phyloP scores from a whole-genome alignment of 2,329 filamentous ascomycete genomes.

The Esteya vermicola region DNA sequence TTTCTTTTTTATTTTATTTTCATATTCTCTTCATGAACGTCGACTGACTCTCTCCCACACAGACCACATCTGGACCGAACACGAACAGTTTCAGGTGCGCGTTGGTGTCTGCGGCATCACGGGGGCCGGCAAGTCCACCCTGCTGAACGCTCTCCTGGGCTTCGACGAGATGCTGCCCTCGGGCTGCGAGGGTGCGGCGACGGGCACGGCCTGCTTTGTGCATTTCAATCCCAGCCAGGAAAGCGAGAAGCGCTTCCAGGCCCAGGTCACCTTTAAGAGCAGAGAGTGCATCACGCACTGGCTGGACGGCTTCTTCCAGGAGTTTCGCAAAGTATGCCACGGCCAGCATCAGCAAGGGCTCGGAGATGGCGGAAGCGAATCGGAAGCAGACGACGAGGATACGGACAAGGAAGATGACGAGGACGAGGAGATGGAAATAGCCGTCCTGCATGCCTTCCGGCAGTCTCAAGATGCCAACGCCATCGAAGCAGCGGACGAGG shows the following conservation, averaged over 20 bases:
- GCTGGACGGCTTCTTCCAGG: constrained; percentile 1
- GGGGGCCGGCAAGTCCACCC: constrained; percentile 5
- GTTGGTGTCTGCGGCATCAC: constrained; percentile 6
- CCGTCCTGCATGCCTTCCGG: too few relatives aligned
- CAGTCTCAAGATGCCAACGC: too few relatives aligned
- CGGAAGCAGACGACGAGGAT: too few relatives aligned
- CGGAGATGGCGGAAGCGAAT: too few relatives aligned
- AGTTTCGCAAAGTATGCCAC: too few relatives aligned
- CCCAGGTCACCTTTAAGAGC: background rate
- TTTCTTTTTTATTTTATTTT: too few relatives aligned
- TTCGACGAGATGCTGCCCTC: constrained; percentile 5
- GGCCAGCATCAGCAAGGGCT: too few relatives aligned
- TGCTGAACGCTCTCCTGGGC: constrained; percentile 7
- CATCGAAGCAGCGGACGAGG: too few relatives aligned
- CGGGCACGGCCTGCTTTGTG: constrained; percentile 2
- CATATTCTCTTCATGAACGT: too few relatives aligned
- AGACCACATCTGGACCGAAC: background rate
- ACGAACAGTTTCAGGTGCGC: background rate
- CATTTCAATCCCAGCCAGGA: background rate
- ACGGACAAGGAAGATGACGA: background rate
- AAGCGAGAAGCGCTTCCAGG: background rate
- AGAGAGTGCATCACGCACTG: background rate
- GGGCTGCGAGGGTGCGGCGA: constrained; percentile 5
- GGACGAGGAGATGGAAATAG: background rate
- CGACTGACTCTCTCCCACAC: too few relatives aligned